Base-by-base conservation (phyloP, 2,329 filamentous ascomycete species). In the Sporothrix humicola region DNA sequence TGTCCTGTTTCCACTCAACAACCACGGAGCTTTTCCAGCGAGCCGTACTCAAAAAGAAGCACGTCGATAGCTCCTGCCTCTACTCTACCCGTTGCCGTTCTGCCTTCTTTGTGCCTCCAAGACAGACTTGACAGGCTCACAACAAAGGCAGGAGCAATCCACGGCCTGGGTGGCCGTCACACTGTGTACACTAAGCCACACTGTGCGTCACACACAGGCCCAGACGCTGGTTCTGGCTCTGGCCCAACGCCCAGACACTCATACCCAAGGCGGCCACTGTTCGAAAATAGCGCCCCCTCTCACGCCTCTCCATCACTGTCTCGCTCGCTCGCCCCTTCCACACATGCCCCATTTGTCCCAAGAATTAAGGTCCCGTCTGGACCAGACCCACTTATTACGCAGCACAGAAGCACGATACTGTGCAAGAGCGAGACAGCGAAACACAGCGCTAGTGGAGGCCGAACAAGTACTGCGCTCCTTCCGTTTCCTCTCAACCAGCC, bases 291-390 rank as follows among this genome's bases (percentile, higher is more conserved):
- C 69, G 69, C 73, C 73, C 72, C 72, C 69, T 74, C 73, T 26
- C 71, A 68, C 37, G n/a, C 54, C 20, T 61, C 48, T 71, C 26
- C 61, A 37, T 65, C 42, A 46, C 61, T 37, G 20, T 31, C 46
- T 50, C 20, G n/a, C 46, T 52, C 65, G 12, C 37, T 46, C 31
- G 48, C 26, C 37, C 68, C 37, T 54, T 66, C 68, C 54, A n/a
- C 54, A 48, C 56, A 50, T 26, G 8, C 61, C 63, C 63, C 63
- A 23, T 50, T 15, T 59, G 10, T 56, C 63, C 50, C 71, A 61
- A 68, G 69, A 73, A 74, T 63, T 74, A 73, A 72, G 72, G 72
- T 74, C 72, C 74, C 74, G 72, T 74, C 70, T 48, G 59, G 71
- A 52, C 66, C 31, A 48, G 61, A 15, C 48, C 69, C 69, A 69